phyloP scores from a whole-genome alignment of 352 stramenopile genomes.

The Globisporangium abappressorium region DNA sequence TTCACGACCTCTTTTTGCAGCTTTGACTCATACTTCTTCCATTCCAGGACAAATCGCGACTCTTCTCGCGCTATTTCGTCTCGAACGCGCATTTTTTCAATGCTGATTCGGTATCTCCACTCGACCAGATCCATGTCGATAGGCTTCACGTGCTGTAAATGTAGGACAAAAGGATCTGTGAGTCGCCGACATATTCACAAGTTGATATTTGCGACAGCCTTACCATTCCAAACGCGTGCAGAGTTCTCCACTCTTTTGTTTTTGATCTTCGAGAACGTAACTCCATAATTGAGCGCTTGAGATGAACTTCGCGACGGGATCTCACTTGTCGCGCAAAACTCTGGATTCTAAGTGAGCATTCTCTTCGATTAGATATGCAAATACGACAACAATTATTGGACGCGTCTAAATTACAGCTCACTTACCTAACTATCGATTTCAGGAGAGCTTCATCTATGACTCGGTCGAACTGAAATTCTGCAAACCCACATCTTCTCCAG shows the following conservation, averaged over 20 bases:
- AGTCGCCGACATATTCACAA: not conserved
- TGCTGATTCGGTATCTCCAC: conserved; percentile 29
- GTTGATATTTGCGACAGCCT: not conserved
- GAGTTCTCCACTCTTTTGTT: conserved; percentile 14
- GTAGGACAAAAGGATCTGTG: not conserved
- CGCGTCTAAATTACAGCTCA: not conserved
- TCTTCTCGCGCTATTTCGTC: conserved; percentile 27
- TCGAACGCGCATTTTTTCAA: conserved; percentile 24
- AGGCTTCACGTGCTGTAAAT: not conserved
- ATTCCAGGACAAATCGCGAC: conserved; percentile 24
- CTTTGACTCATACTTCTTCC: conserved; percentile 33
- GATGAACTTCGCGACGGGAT: conserved; percentile 6
- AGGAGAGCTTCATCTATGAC: conserved; percentile 13
- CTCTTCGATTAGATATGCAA: not conserved
- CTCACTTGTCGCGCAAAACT: conserved; percentile 16
- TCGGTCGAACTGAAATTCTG: conserved; percentile 16
- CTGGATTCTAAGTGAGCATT: conserved; percentile 21
- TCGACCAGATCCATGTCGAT: conserved; percentile 26
- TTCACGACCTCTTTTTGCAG: conserved; percentile 38
- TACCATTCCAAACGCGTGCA: conserved; percentile 11
- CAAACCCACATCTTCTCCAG: conserved; percentile 25
- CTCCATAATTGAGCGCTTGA: conserved; percentile 2
- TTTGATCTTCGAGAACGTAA: conserved; percentile 4
- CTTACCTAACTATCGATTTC: conserved; percentile 16
- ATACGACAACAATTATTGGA: not conserved